A percentile compares a stretch with the other conserved stretches of the same genome.
phyloP scores from a whole-genome alignment of 345 rosid genomes.

The Acer saccharum region DNA sequence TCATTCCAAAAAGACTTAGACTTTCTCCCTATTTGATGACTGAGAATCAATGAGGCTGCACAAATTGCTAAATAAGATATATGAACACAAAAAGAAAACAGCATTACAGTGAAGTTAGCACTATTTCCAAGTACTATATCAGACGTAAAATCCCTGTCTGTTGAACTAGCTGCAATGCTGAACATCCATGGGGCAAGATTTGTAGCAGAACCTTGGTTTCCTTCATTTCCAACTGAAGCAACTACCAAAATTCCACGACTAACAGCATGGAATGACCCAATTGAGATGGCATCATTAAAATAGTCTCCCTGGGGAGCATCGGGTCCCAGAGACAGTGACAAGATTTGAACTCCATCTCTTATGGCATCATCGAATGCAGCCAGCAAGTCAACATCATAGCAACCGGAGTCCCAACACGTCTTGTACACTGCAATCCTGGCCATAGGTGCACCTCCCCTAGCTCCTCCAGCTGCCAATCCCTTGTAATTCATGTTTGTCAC shows the following conservation, averaged over 20 bases:
- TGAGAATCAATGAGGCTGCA: conserved; percentile 14
- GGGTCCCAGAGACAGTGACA: conserved; percentile 58
- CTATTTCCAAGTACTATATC: conserved; percentile 42
- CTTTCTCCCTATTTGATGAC: conserved; percentile 50
- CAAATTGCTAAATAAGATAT: neutral
- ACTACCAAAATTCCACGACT: conserved; percentile 50
- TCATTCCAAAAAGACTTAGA: conserved; percentile 47
- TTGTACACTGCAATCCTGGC: conserved; percentile 62
- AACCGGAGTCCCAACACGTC: conserved; percentile 56
- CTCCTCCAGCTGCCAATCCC: conserved; percentile 54
- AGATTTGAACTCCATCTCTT: conserved; percentile 53
- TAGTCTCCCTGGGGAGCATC: conserved; percentile 57
- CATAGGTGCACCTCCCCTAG: conserved; percentile 63
- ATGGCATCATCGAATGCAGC: conserved; percentile 65
- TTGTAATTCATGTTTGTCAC: conserved; percentile 46
- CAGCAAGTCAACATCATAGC: conserved; percentile 53
- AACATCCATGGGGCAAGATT: conserved; percentile 67
- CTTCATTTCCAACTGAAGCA: conserved; percentile 58
- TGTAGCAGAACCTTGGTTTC: conserved; percentile 47
- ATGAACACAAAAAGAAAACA: neutral
- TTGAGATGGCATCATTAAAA: conserved; percentile 58
- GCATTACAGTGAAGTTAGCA: conserved; percentile 41
- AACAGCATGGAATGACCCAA: conserved; percentile 60
- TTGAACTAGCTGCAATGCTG: conserved; percentile 56
- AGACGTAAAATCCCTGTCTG: conserved; percentile 49